phyloP scores from a whole-genome alignment of 768 basidiomycete genomes.

The Gelatoporia subvermispora region DNA sequence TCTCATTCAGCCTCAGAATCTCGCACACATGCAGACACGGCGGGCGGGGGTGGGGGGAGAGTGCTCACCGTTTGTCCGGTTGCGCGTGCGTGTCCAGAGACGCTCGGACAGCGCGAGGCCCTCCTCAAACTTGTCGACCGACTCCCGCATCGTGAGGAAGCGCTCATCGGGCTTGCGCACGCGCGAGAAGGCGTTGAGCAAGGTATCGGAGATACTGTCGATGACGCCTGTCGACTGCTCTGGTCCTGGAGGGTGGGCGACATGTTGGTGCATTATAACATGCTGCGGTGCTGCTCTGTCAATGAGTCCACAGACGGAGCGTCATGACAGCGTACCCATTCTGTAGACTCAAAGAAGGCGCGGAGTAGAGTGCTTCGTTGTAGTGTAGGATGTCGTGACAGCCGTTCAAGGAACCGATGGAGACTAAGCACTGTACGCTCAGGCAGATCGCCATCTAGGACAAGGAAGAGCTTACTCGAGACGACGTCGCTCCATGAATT shows the following conservation, averaged over 20 bases:
- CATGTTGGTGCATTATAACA: conserved; percentile 95
- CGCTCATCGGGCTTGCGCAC: conserved; percentile 97
- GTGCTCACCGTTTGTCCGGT: conserved; percentile 81
- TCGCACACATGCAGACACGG: conserved; percentile 25
- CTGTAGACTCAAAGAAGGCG: conserved; percentile 93
- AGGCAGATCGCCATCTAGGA: conserved; percentile 3
- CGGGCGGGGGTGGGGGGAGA: conserved; percentile 19
- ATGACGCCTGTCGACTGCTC: conserved; percentile 77
- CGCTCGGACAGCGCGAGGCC: conserved; percentile 80
- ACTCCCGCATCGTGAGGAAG: conserved; percentile 87
- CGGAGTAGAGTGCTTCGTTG: conserved; percentile 88
- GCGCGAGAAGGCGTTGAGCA: conserved; percentile 92
- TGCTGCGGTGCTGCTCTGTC: conserved; percentile 45
- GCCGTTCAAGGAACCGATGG: conserved; percentile 85
- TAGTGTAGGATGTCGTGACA: conserved; percentile 91
- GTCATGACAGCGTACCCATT: conserved; percentile 68
- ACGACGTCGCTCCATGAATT: conserved; percentile 93
- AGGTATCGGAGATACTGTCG: conserved; percentile 93
- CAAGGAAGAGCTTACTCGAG: conserved; percentile 56
- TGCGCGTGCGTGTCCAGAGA: conserved; percentile 71
- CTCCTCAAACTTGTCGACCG: conserved; percentile 95
- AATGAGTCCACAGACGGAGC: conserved; percentile 6
- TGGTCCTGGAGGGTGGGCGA: conserved; percentile 87
- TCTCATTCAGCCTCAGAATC: conserved; percentile 84
- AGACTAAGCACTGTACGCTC: conserved; percentile 46